Conservation (phyloP, 177 flowering plant species). For the Vitis hybrid region DNA sequence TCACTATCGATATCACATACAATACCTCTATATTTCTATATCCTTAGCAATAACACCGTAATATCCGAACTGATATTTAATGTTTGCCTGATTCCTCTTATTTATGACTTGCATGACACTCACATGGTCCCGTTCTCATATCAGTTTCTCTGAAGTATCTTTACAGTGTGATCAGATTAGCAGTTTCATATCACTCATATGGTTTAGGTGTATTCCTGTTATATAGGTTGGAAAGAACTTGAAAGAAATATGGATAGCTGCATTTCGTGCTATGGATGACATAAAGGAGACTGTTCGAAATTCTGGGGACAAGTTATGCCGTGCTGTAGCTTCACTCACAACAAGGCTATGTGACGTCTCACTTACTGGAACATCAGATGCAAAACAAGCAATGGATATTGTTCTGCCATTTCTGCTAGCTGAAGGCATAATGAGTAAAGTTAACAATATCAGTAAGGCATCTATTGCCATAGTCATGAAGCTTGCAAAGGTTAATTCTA, state of each 20-base stretch:
- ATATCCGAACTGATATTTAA: too few species aligned
- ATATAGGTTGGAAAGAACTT: conserved; percentile 76
- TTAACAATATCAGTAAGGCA: conserved; percentile 79
- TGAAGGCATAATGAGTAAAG: conserved; percentile 95
- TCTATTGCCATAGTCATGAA: conserved; percentile 89
- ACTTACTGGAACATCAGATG: conserved; percentile 64
- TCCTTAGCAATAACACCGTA: too few species aligned
- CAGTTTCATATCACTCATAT: neutral
- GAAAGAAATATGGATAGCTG: conserved; percentile 74
- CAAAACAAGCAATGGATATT: conserved; percentile 75
- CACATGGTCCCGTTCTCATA: too few species aligned
- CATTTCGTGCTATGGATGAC: conserved; percentile 99
- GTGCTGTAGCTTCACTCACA: conserved; percentile 72
- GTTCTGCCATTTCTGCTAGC: conserved; percentile 77
- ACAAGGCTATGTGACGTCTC: conserved; percentile 86
- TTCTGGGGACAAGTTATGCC: conserved; percentile 93
- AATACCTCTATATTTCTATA: too few species aligned
- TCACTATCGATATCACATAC: too few species aligned
- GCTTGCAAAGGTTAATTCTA: conserved; percentile 77
- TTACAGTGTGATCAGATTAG: neutral
- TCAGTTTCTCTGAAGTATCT: neutral
- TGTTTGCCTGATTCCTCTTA: too few species aligned
- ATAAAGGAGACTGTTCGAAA: conserved; percentile 94
- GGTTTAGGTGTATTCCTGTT: conserved; percentile 5
- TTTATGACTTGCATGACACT: too few species aligned